Conservation (phyloP, 2,329 filamentous ascomycete genomes). For the Pseudocercospora crystallina region DNA sequence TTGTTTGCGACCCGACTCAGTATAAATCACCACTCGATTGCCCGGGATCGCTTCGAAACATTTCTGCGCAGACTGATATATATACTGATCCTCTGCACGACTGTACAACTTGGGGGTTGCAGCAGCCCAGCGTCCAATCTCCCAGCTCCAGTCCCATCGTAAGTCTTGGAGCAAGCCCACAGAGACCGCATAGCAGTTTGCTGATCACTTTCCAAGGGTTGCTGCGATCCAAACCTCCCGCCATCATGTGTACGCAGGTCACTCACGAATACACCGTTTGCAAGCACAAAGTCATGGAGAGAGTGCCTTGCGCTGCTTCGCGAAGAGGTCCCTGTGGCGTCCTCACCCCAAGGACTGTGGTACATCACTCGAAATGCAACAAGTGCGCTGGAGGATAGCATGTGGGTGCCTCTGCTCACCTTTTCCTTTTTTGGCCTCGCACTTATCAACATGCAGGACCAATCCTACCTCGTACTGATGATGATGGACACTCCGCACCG, state of each 20-base stretch:
- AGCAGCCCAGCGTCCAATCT: no score
- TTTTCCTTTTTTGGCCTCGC: background rate
- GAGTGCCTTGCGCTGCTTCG: conserved; percentile 48
- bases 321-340: conserved; percentile 43
- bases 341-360: conserved; percentile 45
- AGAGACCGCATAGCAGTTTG: background rate
- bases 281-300: conserved; percentile 45
- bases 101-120: no score
- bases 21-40: conserved; percentile 22
- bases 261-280: conserved; percentile 48
- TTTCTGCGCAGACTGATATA: no score
- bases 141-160: no score
- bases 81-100: no score
- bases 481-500: background rate
- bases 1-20: conserved; percentile 25
- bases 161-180: no score
- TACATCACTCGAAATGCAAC: conserved; percentile 50
- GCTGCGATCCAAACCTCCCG: background rate
- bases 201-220: no score
- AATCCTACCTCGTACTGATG: background rate
- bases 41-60: background rate
- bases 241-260: conserved; percentile 48
- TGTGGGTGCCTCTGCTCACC: background rate
- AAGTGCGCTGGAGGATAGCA: conserved; percentile 44
- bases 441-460: background rate